Percentiles rank a stretch among this genome's conserved stretches.
phyloP scores from a whole-genome alignment of 2,329 filamentous ascomycete species.

The Hypocreales sp. region DNA sequence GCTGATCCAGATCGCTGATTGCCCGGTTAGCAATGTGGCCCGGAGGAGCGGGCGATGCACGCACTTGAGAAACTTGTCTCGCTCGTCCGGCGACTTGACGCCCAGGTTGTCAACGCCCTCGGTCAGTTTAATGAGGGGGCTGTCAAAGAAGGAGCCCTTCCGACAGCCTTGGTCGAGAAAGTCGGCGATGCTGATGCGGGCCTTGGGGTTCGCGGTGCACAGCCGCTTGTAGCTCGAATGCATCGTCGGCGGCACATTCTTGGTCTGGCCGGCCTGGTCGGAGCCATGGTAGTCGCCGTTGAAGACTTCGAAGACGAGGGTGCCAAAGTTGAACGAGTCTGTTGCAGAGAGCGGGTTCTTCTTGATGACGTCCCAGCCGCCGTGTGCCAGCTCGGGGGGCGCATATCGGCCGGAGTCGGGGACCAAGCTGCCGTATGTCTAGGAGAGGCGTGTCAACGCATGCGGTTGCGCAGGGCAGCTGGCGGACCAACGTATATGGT shows the following conservation, averaged over 20 bases:
- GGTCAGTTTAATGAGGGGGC: conserved; percentile 77
- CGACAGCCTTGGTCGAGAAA: conserved; percentile 84
- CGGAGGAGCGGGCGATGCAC: conserved; percentile 2
- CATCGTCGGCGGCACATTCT: conserved; percentile 75
- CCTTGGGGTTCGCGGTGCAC: conserved; percentile 77
- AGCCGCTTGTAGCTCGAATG: conserved; percentile 83
- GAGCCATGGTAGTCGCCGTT: conserved; percentile 65
- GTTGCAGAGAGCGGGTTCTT: conserved; percentile 65
- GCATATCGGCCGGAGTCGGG: conserved; percentile 76
- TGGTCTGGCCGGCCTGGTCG: conserved; percentile 75
- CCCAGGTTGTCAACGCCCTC: conserved; percentile 88
- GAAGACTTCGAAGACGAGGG: conserved; percentile 78
- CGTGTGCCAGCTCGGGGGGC: conserved; percentile 70
- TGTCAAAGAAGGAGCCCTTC: conserved; percentile 79
- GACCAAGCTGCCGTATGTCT: conserved; percentile 77
- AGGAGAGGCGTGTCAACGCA: background rate
- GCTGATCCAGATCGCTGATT: conserved; percentile 57
- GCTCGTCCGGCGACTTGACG: conserved; percentile 69
- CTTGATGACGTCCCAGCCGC: conserved; percentile 87
- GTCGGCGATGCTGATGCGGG: conserved; percentile 65
- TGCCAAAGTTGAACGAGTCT: conserved; percentile 77
- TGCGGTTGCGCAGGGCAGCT: no score
- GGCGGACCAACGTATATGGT: conserved; percentile 57
- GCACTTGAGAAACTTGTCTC: conserved; percentile 66
- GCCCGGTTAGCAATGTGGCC: conserved; percentile 17